A percentile compares a stretch with the other conserved stretches of the same genome.
phyloP scores from a whole-genome alignment of 805 yeast genomes.

The Yamadazyma olivae region DNA sequence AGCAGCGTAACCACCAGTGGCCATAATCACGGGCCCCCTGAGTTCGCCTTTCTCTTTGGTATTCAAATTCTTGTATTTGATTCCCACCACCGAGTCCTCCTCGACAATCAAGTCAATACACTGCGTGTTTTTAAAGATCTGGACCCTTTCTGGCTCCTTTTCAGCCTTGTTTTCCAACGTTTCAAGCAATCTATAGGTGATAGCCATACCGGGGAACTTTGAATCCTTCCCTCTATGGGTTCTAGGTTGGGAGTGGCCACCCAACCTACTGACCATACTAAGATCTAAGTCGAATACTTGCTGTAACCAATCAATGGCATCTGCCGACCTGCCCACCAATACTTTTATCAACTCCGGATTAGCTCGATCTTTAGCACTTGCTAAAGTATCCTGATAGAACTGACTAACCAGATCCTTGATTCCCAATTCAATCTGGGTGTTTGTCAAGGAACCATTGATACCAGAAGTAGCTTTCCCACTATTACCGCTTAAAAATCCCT shows the following conservation, averaged over 20 bases:
- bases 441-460: slow-evolving; percentile 69
- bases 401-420: slow-evolving; percentile 56
- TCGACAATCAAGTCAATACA: slow-evolving; percentile 40
- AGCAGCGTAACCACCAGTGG: slow-evolving; percentile 69
- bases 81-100: slow-evolving; percentile 28
- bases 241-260: slow-evolving; percentile 79
- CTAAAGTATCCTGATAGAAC: slow-evolving; percentile 64
- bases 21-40: slow-evolving; percentile 58
- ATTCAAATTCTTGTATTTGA: slow-evolving; percentile 30
- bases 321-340: slow-evolving; percentile 58
- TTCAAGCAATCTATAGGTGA: slow-evolving; percentile 52
- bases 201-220: slow-evolving; percentile 65
- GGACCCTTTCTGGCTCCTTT: slow-evolving; percentile 41
- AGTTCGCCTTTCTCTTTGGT: slow-evolving; percentile 29
- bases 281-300: slow-evolving; percentile 59
- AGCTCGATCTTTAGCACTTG: slow-evolving; percentile 62
- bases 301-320: slow-evolving; percentile 74
- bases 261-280: slow-evolving; percentile 68
- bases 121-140: slow-evolving; percentile 37
- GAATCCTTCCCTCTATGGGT: slow-evolving; percentile 77
- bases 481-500: slow-evolving; percentile 60
- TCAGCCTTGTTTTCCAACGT: slow-evolving; percentile 46
- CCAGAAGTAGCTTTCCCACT: slow-evolving; percentile 69
- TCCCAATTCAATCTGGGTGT: slow-evolving; percentile 49
- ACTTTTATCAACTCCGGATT: slow-evolving; percentile 56